These are phyloP conservation scores for Globisporangium splendens DNA, from an alignment of 352 stramenopile genomes.

Conservation along the genomic window DNA sequence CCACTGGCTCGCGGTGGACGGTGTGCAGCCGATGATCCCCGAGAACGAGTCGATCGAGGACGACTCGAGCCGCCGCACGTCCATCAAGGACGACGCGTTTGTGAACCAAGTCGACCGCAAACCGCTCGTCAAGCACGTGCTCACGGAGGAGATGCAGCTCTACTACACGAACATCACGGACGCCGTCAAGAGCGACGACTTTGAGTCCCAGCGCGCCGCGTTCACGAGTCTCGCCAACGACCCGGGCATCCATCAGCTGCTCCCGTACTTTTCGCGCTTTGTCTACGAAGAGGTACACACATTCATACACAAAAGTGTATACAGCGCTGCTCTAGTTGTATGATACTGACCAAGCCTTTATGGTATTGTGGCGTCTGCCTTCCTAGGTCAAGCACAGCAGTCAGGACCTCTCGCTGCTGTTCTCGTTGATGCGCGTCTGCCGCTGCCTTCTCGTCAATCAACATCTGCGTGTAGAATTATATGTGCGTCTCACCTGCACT, in stretches of 20 bases:
- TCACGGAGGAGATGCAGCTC: conserved; percentile 88
- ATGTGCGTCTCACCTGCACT: conserved; percentile 12
- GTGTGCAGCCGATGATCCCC: conserved; percentile 76
- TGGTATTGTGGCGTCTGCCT: neutral
- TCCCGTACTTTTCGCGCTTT: conserved; percentile 88
- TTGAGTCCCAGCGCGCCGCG: conserved; percentile 67
- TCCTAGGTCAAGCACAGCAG: conserved; percentile 76
- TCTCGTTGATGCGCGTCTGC: conserved; percentile 86
- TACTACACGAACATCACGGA: conserved; percentile 89
- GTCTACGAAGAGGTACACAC: conserved; percentile 73
- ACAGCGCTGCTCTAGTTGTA: neutral
- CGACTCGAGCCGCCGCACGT: conserved; percentile 61
- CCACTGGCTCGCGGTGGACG: conserved; percentile 83
- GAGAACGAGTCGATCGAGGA: conserved; percentile 81
- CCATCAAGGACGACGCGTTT: conserved; percentile 78
- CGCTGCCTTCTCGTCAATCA: conserved; percentile 89
- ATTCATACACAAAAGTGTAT: neutral
- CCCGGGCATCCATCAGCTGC: conserved; percentile 85
- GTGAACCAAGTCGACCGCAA: conserved; percentile 67
- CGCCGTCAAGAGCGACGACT: conserved; percentile 71
- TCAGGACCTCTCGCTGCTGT: conserved; percentile 70
- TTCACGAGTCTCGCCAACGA: conserved; percentile 79
- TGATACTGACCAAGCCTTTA: neutral
- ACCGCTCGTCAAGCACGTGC: conserved; percentile 79
- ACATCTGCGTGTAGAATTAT: conserved; percentile 91